Percentiles rank a stretch among this genome's conserved stretches.
phyloP scores from a whole-genome alignment of 805 yeast species.

The Starmera pachycereana region DNA sequence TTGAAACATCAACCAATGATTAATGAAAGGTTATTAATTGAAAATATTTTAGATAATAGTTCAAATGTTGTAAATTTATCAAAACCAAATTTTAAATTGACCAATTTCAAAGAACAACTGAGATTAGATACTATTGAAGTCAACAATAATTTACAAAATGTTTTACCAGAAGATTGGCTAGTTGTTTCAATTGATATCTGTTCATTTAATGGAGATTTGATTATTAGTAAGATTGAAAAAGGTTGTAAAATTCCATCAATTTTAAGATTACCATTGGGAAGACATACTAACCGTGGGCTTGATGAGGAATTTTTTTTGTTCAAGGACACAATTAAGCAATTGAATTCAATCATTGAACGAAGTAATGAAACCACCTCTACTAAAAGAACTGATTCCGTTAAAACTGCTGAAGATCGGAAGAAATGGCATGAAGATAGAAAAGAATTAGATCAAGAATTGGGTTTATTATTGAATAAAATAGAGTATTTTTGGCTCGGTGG shows the following conservation, averaged over 20 bases:
- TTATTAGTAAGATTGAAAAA: conserved; percentile 36
- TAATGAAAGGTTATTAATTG: conserved; percentile 16
- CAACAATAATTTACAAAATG: conserved; percentile 5
- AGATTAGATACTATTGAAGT: conserved; percentile 5
- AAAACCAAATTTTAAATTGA: conserved; percentile 10
- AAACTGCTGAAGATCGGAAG: conserved; percentile 47
- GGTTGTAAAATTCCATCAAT: conserved; percentile 29
- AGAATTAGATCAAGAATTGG: conserved; percentile 45
- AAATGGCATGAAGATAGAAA: conserved; percentile 75
- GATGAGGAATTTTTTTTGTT: conserved; percentile 34
- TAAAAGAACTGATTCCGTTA: conserved; percentile 40
- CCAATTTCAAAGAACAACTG: conserved; percentile 8
- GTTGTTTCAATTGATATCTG: conserved; percentile 55
- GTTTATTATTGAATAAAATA: conserved; percentile 41
- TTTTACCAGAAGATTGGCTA: conserved; percentile 42
- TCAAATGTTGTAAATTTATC: conserved; percentile 3
- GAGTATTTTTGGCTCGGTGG: conserved; percentile 74
- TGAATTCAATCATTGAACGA: conserved; percentile 41
- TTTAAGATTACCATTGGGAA: conserved; percentile 48
- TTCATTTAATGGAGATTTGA: conserved; percentile 43
- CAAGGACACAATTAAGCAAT: conserved; percentile 32
- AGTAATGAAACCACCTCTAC: conserved; percentile 54
- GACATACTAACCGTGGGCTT: conserved; percentile 35
- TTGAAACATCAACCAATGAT: conserved; percentile 17
- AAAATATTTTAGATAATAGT: conserved; percentile 3